A percentile compares a stretch with the other conserved stretches of the same genome.
phyloP scores from a whole-genome alignment of 2,329 filamentous ascomycete genomes.

The Phialocephala subalpina region DNA sequence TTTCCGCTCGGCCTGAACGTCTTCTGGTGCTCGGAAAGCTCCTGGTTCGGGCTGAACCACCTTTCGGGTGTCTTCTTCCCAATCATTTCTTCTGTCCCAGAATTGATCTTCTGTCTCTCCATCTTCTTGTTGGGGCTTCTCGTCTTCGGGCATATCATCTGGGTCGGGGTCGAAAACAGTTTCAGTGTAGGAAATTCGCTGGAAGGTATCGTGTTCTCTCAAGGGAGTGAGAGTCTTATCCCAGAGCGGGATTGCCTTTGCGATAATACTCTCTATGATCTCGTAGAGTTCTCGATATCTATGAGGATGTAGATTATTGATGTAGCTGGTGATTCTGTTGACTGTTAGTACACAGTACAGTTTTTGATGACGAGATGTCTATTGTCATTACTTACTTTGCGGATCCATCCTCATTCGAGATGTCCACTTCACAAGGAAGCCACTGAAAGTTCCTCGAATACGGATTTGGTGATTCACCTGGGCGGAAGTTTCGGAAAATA shows the following conservation, averaged over 20 bases:
- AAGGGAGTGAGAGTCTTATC: slow-evolving; percentile 39
- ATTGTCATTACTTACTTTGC: slow-evolving; percentile 30
- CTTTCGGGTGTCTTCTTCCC: slow-evolving; percentile 11
- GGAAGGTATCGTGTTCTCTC: background rate
- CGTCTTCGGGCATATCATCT: slow-evolving; percentile 43
- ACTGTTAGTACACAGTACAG: background rate
- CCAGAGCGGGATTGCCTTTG: slow-evolving; percentile 45
- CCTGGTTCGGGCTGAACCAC: slow-evolving; percentile 25
- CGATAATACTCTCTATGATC: slow-evolving; percentile 48
- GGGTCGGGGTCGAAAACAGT: slow-evolving; percentile 33
- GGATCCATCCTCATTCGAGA: slow-evolving; percentile 34
- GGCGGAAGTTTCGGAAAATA: background rate
- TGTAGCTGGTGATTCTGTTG: slow-evolving; percentile 48
- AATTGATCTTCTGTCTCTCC: slow-evolving; percentile 30
- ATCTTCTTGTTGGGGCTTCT: slow-evolving; percentile 25
- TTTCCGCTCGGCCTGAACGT: background rate
- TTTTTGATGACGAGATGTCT: background rate
- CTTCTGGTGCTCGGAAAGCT: slow-evolving; percentile 18
- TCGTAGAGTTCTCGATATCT: slow-evolving; percentile 46
- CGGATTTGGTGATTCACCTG: background rate
- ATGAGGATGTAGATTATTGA: slow-evolving; percentile 54
- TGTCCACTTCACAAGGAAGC: slow-evolving; percentile 51
- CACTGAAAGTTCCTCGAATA: slow-evolving; percentile 50
- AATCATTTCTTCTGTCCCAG: slow-evolving; percentile 9
- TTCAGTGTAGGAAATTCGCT: slow-evolving; percentile 11